These are phyloP conservation scores for Wallacemonas rigidus DNA, from an alignment of 208 protist species.

Conservation along the genomic window DNA sequence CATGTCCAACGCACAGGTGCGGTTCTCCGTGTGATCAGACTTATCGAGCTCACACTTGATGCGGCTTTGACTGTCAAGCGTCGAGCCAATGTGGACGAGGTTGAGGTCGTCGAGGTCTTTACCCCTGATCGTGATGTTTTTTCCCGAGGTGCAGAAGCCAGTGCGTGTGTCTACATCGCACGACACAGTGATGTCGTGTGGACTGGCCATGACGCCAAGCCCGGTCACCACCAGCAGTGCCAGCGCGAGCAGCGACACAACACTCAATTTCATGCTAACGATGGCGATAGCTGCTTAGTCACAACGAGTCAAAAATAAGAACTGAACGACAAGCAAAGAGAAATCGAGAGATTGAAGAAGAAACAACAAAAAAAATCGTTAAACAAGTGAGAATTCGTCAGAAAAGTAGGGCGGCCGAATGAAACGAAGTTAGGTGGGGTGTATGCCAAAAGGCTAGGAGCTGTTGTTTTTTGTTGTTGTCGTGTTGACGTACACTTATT, in stretches of 20 bases:
- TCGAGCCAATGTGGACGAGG: constrained; percentile 18
- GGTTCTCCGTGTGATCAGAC: not conserved
- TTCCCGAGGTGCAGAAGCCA: constrained; percentile 4
- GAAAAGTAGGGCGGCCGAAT: too few species aligned
- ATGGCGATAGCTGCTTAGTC: not conserved
- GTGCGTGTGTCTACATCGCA: not conserved
- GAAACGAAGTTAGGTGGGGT: too few species aligned
- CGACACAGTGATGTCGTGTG: constrained; percentile 6
- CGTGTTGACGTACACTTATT: too few species aligned
- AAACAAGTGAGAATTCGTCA: not conserved
- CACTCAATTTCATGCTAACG: not conserved
- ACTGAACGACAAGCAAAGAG: not conserved
- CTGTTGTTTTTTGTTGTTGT: too few species aligned
- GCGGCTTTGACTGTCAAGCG: not conserved
- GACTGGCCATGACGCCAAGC: not conserved
- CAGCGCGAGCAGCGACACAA: not conserved
- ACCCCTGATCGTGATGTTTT: constrained; percentile 19
- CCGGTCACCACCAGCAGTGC: not conserved
- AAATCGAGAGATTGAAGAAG: not conserved
- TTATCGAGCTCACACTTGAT: not conserved
- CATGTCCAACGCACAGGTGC: constrained; percentile 5
- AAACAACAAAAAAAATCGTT: not conserved
- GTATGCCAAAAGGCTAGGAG: too few species aligned
- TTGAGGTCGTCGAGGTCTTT: constrained; percentile 10
- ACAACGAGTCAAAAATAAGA: not conserved